Percentiles rank a stretch among this genome's conserved stretches.
phyloP scores from a whole-genome alignment of 2,329 filamentous ascomycete species.

The Epichloe sibirici region DNA sequence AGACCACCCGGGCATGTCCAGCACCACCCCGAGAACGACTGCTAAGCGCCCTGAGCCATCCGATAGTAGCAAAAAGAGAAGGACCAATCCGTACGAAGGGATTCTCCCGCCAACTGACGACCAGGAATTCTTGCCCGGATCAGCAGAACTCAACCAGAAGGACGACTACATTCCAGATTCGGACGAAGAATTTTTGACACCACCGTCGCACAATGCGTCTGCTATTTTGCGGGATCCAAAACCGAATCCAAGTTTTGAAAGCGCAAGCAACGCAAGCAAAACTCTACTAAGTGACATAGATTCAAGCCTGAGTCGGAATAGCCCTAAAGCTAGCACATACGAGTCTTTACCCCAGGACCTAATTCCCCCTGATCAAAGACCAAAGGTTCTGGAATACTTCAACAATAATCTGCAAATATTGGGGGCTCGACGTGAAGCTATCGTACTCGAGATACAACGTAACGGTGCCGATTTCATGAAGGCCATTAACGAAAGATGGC shows the following conservation, averaged over 20 bases:
- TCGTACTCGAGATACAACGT: constrained; percentile 31
- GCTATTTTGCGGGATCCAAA: neutral
- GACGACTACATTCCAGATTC: constrained; percentile 39
- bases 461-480: constrained; percentile 36
- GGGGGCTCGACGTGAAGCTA: constrained; percentile 21
- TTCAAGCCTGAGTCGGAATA: constrained; percentile 2
- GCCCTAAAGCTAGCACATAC: neutral
- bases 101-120: constrained; percentile 1
- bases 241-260: neutral
- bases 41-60: constrained; percentile 6
- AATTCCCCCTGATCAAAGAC: constrained; percentile 14
- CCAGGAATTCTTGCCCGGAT: constrained; percentile 6
- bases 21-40: constrained; percentile 7
- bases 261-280: neutral
- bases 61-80: constrained; percentile 9
- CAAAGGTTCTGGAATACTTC: constrained; percentile 18
- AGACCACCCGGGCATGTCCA: neutral
- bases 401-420: constrained; percentile 20
- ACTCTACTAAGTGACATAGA: neutral
- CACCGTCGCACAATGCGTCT: constrained; percentile 14
- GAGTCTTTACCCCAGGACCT: neutral
- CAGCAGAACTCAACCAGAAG: neutral
- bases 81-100: constrained; percentile 5
- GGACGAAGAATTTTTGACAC: constrained; percentile 39
- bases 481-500: constrained; percentile 33